These are phyloP conservation scores for Rhamnella rubrinervis DNA, from an alignment of 331 rosid species.

Conservation along the genomic window DNA sequence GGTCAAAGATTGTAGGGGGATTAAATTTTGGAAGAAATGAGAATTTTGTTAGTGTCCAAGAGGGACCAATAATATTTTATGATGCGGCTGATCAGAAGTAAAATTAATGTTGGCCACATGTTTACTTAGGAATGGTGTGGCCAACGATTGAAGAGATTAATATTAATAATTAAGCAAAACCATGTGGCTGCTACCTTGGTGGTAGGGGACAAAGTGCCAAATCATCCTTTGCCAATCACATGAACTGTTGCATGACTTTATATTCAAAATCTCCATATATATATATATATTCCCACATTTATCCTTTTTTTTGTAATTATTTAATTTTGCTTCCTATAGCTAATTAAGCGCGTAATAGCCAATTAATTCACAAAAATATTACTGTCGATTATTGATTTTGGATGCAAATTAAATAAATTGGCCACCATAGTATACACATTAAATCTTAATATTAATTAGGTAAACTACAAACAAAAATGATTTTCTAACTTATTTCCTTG, in stretches of 20 bases:
- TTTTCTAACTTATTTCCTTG: no score
- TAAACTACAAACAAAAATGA: no score
- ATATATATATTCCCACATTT: background rate
- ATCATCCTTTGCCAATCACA: conserved; percentile 15
- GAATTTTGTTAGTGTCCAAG: background rate
- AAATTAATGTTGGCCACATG: conserved; percentile 13
- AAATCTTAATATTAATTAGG: no score
- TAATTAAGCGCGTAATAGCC: no score
- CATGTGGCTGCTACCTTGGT: conserved; percentile 34
- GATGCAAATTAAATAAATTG: no score
- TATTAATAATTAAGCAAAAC: background rate
- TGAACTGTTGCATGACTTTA: conserved; percentile 19
- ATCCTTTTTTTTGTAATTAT: no score
- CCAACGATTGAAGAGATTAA: conserved; percentile 2
- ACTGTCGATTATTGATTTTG: no score
- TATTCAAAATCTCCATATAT: background rate
- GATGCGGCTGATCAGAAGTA: no score
- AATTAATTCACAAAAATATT: no score
- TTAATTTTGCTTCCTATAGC: no score
- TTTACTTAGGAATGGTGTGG: conserved; percentile 13
- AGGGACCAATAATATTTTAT: background rate
- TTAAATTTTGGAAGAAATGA: conserved; percentile 1
- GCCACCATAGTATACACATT: no score
- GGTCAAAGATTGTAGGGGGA: background rate
- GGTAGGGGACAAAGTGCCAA: conserved; percentile 38